Evolutionary conservation across 2,329 filamentous ascomycete species (phyloP).

Genomic region (Atkinsonella texensis): DNA sequence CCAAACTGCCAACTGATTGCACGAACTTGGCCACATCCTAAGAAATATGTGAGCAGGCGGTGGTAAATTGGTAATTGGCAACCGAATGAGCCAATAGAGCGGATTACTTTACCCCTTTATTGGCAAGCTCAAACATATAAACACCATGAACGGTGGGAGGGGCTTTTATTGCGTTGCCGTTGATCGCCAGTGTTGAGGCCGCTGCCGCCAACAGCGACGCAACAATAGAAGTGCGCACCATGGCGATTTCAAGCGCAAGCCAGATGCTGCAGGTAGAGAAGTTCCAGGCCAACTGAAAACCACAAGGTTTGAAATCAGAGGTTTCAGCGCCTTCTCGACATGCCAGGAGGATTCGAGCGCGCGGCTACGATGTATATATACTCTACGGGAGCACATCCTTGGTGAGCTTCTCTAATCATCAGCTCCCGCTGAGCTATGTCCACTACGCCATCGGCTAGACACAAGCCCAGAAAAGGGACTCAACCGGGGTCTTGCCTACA

Average conservation of each 20-base stretch:
- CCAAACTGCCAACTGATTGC: constrained; percentile 19
- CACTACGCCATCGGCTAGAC: neutral
- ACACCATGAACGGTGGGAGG: constrained; percentile 9
- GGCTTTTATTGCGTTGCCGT: neutral
- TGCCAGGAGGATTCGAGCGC: neutral
- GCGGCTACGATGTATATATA: neutral
- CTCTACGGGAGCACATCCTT: neutral
- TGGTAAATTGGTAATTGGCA: neutral
- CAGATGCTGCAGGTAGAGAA: neutral
- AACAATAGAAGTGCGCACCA: constrained; percentile 10
- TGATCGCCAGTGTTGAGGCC: constrained; percentile 6
- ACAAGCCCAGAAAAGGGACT: neutral
- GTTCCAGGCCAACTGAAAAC: too few relatives aligned
- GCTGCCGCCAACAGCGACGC: constrained; percentile 9
- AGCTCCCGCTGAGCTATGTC: too few relatives aligned
- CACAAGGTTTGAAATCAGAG: too few relatives aligned
- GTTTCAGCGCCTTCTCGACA: neutral
- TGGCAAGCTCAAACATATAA: constrained; percentile 12
- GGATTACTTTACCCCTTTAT: constrained; percentile 9
- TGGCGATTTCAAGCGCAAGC: constrained; percentile 1
- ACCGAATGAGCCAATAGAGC: neutral
- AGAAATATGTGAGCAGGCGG: neutral
- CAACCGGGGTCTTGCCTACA: neutral
- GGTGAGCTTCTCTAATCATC: too few relatives aligned
- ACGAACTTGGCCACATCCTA: constrained; percentile 10